These are phyloP conservation scores for Quercus agrifolia DNA, from an alignment of 306 rosid species.

Conservation along the genomic window DNA sequence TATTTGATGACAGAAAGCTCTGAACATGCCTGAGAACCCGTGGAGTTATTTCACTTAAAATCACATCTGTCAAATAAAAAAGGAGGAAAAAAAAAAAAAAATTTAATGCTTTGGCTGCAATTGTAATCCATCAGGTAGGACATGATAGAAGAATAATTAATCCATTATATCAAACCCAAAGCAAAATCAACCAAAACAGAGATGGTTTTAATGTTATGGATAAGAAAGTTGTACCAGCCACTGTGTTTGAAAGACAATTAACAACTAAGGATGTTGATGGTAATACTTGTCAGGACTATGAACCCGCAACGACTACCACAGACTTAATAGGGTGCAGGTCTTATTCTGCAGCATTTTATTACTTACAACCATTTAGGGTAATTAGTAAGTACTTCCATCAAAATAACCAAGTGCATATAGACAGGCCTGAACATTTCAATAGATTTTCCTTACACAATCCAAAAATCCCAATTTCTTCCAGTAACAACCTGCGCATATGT, in stretches of 20 bases:
- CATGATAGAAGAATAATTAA: not conserved
- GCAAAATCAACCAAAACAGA: not conserved
- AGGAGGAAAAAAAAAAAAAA: conserved; percentile 21
- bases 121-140: not conserved
- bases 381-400: not conserved
- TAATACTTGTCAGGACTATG: not conserved
- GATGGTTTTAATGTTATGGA: not conserved
- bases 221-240: too few relatives aligned
- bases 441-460: not conserved
- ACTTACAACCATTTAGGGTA: not conserved
- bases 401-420: not conserved
- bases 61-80: conserved; percentile 43
- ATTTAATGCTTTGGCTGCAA: conserved; percentile 21
- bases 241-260: not conserved
- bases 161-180: not conserved
- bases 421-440: not conserved
- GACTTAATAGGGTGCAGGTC: not conserved
- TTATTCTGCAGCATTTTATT: not conserved
- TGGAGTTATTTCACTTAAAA: conserved; percentile 54
- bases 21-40: conserved; percentile 47
- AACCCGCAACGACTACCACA: not conserved
- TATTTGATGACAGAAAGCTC: conserved; percentile 40
- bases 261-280: not conserved
- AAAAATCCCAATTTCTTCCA: not conserved
- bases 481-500: not conserved